Conservation (phyloP, 2,329 filamentous ascomycete genomes). For the Aspergillus brasiliensis region DNA sequence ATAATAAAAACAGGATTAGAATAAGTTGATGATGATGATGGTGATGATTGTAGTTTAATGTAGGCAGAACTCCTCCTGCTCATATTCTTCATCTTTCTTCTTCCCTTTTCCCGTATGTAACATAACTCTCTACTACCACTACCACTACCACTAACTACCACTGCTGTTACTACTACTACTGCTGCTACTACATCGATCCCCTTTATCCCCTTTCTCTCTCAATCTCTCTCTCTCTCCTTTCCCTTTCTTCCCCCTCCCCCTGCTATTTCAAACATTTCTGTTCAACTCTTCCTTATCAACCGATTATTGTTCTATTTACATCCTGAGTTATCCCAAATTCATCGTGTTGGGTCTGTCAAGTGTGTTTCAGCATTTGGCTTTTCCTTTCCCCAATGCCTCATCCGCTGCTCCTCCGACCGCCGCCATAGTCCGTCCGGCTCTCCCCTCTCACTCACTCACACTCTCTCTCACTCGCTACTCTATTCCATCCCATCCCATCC, state of each 20-base stretch:
- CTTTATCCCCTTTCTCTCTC: neutral
- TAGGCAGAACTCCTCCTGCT: neutral
- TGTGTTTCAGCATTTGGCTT: conserved; percentile 14
- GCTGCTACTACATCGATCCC: too few species aligned
- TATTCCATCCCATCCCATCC: neutral
- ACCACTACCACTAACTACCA: neutral
- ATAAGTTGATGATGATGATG: neutral
- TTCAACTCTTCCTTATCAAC: neutral
- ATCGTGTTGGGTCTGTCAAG: neutral
- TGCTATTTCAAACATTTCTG: conserved; percentile 9
- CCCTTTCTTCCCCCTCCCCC: conserved; percentile 7
- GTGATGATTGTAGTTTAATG: conserved; percentile 8
- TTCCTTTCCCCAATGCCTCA: conserved; percentile 32
- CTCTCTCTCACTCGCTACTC: conserved; percentile 6
- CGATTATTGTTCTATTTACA: conserved; percentile 15
- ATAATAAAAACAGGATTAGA: neutral
- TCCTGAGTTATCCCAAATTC: conserved; percentile 6
- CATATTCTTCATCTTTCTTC: conserved; percentile 8
- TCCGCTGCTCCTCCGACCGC: conserved; percentile 33
- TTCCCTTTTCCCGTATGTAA: conserved; percentile 11
- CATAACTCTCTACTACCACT: neutral
- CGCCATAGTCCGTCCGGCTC: conserved; percentile 33
- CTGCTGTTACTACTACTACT: too few species aligned
- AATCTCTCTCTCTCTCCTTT: neutral
- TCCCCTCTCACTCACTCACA: neutral